Conservation (phyloP, 2,329 filamentous ascomycete genomes). For the Nigrospora osmanthi region DNA sequence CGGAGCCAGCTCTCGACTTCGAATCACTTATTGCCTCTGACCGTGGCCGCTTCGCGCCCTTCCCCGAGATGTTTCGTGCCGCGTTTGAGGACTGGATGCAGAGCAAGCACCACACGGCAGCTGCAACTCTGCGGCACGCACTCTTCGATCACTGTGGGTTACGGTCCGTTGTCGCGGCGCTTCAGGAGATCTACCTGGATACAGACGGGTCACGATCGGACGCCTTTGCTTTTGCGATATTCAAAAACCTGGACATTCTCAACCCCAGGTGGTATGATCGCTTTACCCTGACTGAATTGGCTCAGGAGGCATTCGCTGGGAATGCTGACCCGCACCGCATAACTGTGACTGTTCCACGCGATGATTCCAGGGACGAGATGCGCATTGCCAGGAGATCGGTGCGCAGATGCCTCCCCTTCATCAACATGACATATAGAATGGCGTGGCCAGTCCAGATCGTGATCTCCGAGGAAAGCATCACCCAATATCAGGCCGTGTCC, state of each 20-base stretch:
- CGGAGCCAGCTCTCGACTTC: conserved; percentile 46
- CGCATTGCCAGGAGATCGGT: conserved; percentile 50
- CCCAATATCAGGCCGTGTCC: conserved; percentile 64
- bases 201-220: conserved; percentile 63
- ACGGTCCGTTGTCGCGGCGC: conserved; percentile 52
- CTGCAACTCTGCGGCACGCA: conserved; percentile 53
- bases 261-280: conserved; percentile 66
- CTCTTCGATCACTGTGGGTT: conserved; percentile 66
- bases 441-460: conserved; percentile 65
- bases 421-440: conserved; percentile 63
- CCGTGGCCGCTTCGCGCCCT: conserved; percentile 50
- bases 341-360: conserved; percentile 43
- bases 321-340: conserved; percentile 55
- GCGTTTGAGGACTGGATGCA: conserved; percentile 72
- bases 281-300: conserved; percentile 71
- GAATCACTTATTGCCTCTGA: conserved; percentile 41
- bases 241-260: conserved; percentile 62
- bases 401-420: conserved; percentile 47
- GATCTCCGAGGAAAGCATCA: conserved; percentile 55
- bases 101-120: conserved; percentile 64
- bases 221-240: conserved; percentile 60
- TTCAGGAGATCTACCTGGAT: conserved; percentile 71
- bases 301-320: conserved; percentile 61
- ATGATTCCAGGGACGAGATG: conserved; percentile 30
- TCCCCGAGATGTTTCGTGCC: conserved; percentile 64